Evolutionary conservation across 805 yeast genomes (phyloP).

Genomic region (Lipomyces sp.): DNA sequence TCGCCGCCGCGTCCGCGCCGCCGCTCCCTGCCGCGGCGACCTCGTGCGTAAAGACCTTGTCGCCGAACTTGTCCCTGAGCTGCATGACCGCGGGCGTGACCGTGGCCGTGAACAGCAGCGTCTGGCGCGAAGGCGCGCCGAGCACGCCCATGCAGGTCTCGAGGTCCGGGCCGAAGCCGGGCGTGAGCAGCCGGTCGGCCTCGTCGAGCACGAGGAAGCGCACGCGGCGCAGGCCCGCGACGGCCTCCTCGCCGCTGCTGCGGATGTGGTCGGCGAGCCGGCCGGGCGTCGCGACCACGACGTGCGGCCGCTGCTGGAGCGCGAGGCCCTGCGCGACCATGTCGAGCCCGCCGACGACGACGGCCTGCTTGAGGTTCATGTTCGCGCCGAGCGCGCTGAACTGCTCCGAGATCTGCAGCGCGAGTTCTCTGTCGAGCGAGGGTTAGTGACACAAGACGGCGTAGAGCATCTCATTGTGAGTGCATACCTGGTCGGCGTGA

Average conservation of each 20-base stretch:
- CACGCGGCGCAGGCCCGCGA: constrained; percentile 71
- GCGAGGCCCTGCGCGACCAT: constrained; percentile 83
- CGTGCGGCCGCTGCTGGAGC: constrained; percentile 81
- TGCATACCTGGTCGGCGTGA: constrained; percentile 61
- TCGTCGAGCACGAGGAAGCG: constrained; percentile 88
- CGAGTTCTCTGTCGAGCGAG: constrained; percentile 70
- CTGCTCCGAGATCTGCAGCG: constrained; percentile 95
- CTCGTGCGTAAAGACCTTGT: constrained; percentile 44
- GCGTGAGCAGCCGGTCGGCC: constrained; percentile 86
- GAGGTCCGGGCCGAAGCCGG: constrained; percentile 77
- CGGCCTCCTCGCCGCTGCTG: constrained; percentile 84
- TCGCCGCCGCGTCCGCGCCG: constrained; percentile 51
- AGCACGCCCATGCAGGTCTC: constrained; percentile 65
- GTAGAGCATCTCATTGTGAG: background rate
- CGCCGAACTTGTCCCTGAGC: constrained; percentile 72
- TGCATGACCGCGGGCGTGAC: constrained; percentile 88
- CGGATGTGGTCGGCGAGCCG: constrained; percentile 88
- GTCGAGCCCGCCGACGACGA: constrained; percentile 93
- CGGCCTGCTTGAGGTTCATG: constrained; percentile 77
- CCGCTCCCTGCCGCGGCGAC: too few species aligned
- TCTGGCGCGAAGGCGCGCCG: constrained; percentile 57
- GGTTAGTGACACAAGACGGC: background rate
- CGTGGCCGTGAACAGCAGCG: constrained; percentile 90
- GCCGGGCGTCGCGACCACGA: constrained; percentile 96
- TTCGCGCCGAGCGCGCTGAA: constrained; percentile 87